A percentile compares a stretch with the other conserved stretches of the same genome.
Evolutionary conservation across 179 eudicot genomes (phyloP).

Genomic region (Beta corolliflora): DNA sequence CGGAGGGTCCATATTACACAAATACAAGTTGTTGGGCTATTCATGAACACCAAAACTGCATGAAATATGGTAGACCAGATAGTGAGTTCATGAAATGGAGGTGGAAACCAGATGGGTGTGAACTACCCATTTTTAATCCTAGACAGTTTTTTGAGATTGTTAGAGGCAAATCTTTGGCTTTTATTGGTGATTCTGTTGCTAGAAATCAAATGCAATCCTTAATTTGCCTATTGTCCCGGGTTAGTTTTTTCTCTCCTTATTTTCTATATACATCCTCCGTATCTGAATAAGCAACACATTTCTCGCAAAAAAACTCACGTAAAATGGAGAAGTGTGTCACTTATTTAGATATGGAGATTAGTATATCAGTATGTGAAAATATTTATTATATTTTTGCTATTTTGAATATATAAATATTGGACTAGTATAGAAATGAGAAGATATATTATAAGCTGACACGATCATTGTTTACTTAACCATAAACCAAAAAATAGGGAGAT

Average conservation of each 20-base stretch:
- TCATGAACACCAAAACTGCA: slow-evolving; percentile 68
- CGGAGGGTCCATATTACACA: slow-evolving; percentile 59
- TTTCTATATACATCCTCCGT: not conserved
- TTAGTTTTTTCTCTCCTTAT: slow-evolving; percentile 15
- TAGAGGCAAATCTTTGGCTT: slow-evolving; percentile 60
- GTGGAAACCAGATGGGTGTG: slow-evolving; percentile 74
- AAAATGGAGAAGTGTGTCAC: too few species aligned
- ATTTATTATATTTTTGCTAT: too few species aligned
- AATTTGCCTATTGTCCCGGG: slow-evolving; percentile 68
- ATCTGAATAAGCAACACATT: too few species aligned
- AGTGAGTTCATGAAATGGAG: slow-evolving; percentile 65
- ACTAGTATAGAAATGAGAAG: too few species aligned
- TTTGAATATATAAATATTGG: too few species aligned
- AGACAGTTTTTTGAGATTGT: slow-evolving; percentile 57
- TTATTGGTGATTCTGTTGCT: slow-evolving; percentile 74
- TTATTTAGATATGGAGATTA: too few species aligned
- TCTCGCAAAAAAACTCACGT: too few species aligned
- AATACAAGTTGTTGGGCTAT: slow-evolving; percentile 51
- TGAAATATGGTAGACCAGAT: slow-evolving; percentile 68
- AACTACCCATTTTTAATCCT: slow-evolving; percentile 54
- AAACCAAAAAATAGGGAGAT: too few species aligned
- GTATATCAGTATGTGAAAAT: too few species aligned
- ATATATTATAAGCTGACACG: too few species aligned
- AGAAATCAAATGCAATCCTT: slow-evolving; percentile 84
- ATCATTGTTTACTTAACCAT: too few species aligned